Evolutionary conservation across 2,329 filamentous ascomycete genomes (phyloP).

Genomic region (Stagonosporopsis rhizophila): DNA sequence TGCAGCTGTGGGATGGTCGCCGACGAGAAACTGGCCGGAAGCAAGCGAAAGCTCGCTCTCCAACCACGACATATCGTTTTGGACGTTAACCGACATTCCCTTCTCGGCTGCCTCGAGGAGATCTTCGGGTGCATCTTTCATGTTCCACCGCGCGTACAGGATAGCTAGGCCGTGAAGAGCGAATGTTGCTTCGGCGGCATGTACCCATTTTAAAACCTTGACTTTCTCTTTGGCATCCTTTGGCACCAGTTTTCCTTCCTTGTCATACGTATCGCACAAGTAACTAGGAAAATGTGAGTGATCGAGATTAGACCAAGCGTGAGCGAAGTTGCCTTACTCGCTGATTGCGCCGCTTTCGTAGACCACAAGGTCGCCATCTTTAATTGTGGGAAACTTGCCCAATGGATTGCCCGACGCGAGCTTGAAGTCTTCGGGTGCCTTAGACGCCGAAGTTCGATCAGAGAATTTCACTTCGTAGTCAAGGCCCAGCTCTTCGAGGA

Average conservation of each 20-base stretch:
- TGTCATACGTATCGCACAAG: conserved; percentile 57
- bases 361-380: conserved; percentile 51
- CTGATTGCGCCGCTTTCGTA: conserved; percentile 57
- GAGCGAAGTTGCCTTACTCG: conserved; percentile 44
- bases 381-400: conserved; percentile 56
- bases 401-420: conserved; percentile 49
- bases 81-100: conserved; percentile 52
- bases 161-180: conserved; percentile 55
- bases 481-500: conserved; percentile 55
- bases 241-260: conserved; percentile 47
- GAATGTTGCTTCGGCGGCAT: conserved; percentile 58
- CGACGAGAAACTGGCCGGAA: conserved; percentile 51
- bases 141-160: conserved; percentile 54
- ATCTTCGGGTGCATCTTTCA: conserved; percentile 38
- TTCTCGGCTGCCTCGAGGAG: conserved; percentile 48
- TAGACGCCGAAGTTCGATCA: conserved; percentile 48
- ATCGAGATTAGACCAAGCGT: not conserved
- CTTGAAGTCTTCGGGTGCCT: conserved; percentile 54
- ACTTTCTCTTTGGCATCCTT: conserved; percentile 42
- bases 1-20: conserved; percentile 52
- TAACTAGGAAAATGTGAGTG: conserved; percentile 46
- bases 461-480: conserved; percentile 53
- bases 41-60: conserved; percentile 51
- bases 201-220: conserved; percentile 54
- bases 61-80: conserved; percentile 56